Evolutionary conservation across 768 basidiomycete species (phyloP).

Genomic region (Floccularia luteovirens): DNA sequence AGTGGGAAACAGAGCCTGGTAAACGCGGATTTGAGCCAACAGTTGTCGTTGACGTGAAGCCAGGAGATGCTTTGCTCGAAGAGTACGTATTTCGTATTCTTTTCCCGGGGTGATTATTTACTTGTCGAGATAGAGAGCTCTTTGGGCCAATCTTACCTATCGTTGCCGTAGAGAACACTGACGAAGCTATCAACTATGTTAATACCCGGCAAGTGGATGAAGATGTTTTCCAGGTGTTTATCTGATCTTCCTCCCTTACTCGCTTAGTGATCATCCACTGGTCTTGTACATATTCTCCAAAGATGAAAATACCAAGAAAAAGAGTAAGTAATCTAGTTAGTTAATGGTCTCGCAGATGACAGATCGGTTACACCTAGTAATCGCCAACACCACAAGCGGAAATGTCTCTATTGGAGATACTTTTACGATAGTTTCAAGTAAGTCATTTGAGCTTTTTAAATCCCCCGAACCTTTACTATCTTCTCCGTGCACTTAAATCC

Average conservation of each 20-base stretch:
- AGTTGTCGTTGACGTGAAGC: constrained; percentile 44
- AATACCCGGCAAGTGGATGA: constrained; percentile 33
- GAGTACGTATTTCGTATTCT: constrained; percentile 28
- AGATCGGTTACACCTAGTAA: constrained; percentile 26
- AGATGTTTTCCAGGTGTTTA: background rate
- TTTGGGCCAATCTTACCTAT: constrained; percentile 71
- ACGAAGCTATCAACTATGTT: constrained; percentile 50
- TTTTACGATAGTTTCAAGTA: constrained; percentile 44
- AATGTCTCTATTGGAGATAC: constrained; percentile 52
- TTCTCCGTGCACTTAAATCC: background rate
- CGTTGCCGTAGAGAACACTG: constrained; percentile 44
- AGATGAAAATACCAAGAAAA: constrained; percentile 27
- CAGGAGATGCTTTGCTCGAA: constrained; percentile 52
- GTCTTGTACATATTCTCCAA: constrained; percentile 61
- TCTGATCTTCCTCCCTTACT: constrained; percentile 1
- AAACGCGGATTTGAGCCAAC: constrained; percentile 50
- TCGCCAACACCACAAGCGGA: constrained; percentile 50
- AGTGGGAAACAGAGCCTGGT: constrained; percentile 18
- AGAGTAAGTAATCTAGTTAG: constrained; percentile 18
- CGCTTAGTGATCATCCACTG: constrained; percentile 45
- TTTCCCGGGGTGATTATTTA: background rate
- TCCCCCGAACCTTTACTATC: background rate
- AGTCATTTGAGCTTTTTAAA: constrained; percentile 8
- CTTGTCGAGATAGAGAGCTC: constrained; percentile 40
- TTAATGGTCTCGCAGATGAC: background rate